Conservation (phyloP, 192 early-diverging fungal species). For the Coemansia sp. region DNA sequence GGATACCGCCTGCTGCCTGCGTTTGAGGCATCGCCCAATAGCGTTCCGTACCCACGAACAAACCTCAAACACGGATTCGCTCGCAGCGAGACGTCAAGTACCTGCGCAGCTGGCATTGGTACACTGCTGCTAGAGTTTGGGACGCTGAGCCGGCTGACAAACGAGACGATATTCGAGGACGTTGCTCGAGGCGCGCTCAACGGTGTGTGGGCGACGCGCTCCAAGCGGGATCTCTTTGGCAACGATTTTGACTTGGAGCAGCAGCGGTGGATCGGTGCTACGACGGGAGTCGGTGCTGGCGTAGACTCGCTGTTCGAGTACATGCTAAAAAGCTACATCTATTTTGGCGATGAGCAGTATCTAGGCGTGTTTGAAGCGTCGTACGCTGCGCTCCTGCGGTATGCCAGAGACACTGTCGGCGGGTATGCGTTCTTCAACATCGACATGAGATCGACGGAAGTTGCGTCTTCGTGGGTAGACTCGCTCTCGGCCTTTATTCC, state of each 20-base stretch:
- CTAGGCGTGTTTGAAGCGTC: slow-evolving; percentile 73
- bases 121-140: slow-evolving; percentile 94
- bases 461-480: slow-evolving; percentile 82
- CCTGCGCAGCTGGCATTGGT: slow-evolving; percentile 89
- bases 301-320: slow-evolving; percentile 95
- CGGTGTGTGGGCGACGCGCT: slow-evolving; percentile 79
- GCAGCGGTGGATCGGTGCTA: slow-evolving; percentile 67
- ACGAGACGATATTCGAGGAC: slow-evolving; percentile 75
- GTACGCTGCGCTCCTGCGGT: slow-evolving; percentile 67
- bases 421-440: slow-evolving; percentile 88
- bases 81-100: slow-evolving; percentile 67
- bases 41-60: slow-evolving; percentile 79
- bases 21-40: slow-evolving; percentile 77
- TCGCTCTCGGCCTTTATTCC: slow-evolving; percentile 91
- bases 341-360: slow-evolving; percentile 86
- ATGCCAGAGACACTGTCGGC: slow-evolving; percentile 66
- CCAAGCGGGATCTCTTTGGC: slow-evolving; percentile 78
- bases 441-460: slow-evolving; percentile 70
- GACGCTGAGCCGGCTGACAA: slow-evolving; percentile 82
- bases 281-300: slow-evolving; percentile 83
- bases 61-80: slow-evolving; percentile 79
- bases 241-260: slow-evolving; percentile 77
- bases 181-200: slow-evolving; percentile 69
- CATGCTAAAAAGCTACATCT: slow-evolving; percentile 83
- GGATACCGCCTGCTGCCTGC: slow-evolving; percentile 86